Conservation (phyloP, 2,329 filamentous ascomycete species). For the Lecanicillium sp. region DNA sequence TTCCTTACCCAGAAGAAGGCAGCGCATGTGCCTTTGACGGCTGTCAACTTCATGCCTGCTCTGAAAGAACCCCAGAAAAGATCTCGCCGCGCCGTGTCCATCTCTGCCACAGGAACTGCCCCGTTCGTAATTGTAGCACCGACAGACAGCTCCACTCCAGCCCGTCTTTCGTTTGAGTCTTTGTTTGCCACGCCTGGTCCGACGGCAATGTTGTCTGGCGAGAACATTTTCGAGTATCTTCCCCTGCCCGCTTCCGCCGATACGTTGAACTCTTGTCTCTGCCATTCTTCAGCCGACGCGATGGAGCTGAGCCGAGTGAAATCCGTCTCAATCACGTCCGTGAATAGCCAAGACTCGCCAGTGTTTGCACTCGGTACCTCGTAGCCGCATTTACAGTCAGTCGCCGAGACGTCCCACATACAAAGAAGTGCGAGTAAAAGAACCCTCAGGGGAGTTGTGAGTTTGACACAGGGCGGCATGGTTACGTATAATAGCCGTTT, state of each 20-base stretch:
- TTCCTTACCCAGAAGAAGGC: conserved; percentile 69
- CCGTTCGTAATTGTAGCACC: conserved; percentile 37
- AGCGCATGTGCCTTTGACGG: conserved; percentile 60
- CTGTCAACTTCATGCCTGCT: conserved; percentile 58
- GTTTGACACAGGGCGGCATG: background rate
- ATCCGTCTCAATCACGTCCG: conserved; percentile 65
- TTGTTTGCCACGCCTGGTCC: conserved; percentile 28
- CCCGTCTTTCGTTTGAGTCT: conserved; percentile 37
- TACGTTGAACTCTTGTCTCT: conserved; percentile 60
- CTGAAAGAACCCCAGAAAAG: conserved; percentile 66
- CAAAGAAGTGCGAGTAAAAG: background rate
- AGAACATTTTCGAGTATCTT: conserved; percentile 59
- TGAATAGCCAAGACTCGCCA: conserved; percentile 48
- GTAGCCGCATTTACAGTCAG: conserved; percentile 66
- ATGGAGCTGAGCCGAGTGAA: conserved; percentile 53
- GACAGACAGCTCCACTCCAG: conserved; percentile 54
- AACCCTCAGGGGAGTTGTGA: background rate
- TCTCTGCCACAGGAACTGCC: conserved; percentile 56
- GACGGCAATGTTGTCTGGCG: conserved; percentile 48
- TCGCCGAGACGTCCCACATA: background rate
- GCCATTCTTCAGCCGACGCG: conserved; percentile 54
- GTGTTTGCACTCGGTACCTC: conserved; percentile 43
- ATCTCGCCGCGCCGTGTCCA: conserved; percentile 56
- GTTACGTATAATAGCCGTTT: too few relatives aligned
- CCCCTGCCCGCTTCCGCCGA: conserved; percentile 53